These are phyloP conservation scores for Schizophyllum commune DNA, from an alignment of 1,284 basidiomycete genomes.

Conservation along the genomic window DNA sequence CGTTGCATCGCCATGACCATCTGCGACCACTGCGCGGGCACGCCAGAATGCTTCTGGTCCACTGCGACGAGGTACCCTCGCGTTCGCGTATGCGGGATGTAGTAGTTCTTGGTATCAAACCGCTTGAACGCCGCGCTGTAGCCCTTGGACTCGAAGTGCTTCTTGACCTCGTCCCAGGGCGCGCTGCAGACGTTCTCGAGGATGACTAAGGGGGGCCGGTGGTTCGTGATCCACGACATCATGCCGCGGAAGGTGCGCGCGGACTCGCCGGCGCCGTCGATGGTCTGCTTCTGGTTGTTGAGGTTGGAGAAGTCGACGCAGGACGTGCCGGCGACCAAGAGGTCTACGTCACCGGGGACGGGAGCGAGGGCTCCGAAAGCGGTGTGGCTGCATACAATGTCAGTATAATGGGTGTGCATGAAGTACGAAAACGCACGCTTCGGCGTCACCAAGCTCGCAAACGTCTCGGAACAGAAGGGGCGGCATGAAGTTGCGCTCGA, in stretches of 20 bases:
- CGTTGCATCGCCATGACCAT: conserved; percentile 61
- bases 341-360: conserved; percentile 88
- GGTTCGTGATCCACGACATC: conserved; percentile 87
- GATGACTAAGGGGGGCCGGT: conserved; percentile 85
- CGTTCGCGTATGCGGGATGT: conserved; percentile 91
- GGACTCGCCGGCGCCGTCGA: conserved; percentile 83
- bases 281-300: conserved; percentile 89
- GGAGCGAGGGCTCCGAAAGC: conserved; percentile 84
- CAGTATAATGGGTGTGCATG: conserved; percentile 3
- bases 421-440: conserved; percentile 49
- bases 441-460: conserved; percentile 75
- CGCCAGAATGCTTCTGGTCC: conserved; percentile 45
- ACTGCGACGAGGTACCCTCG: conserved; percentile 85
- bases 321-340: conserved; percentile 88
- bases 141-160: conserved; percentile 68
- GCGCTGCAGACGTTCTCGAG: conserved; percentile 92
- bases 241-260: conserved; percentile 88
- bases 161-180: conserved; percentile 75
- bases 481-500: conserved; percentile 91
- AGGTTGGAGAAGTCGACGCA: conserved; percentile 96
- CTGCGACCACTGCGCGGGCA: conserved; percentile 69
- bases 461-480: conserved; percentile 92
- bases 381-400: conserved; percentile 52
- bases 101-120: conserved; percentile 90
- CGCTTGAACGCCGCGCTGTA: conserved; percentile 72